Conservation (phyloP, 73 alveolate species). For the Urostyla sp. region DNA sequence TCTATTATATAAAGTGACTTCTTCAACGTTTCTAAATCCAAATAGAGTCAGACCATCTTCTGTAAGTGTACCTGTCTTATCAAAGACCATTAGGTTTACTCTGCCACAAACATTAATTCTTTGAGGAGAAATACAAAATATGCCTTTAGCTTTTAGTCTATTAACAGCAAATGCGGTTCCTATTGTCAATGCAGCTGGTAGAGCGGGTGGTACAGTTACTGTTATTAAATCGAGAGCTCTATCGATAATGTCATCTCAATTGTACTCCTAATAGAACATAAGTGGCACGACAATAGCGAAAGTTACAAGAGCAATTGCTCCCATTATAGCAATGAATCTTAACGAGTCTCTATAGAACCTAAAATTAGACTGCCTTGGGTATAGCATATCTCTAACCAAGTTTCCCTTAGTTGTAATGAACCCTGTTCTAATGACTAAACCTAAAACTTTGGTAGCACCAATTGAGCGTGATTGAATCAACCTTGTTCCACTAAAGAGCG, state of each 20-base stretch:
- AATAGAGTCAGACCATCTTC: constrained; percentile 83
- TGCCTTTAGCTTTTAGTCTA: constrained; percentile 77
- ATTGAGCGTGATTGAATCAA: constrained; percentile 73
- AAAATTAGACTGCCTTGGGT: constrained; percentile 84
- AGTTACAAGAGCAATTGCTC: constrained; percentile 85
- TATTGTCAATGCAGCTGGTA: constrained; percentile 92
- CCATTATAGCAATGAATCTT: constrained; percentile 84
- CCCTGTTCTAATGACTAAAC: constrained; percentile 80
- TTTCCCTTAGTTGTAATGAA: constrained; percentile 84
- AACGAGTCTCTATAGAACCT: constrained; percentile 90
- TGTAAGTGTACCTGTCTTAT: constrained; percentile 92
- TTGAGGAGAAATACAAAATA: constrained; percentile 91
- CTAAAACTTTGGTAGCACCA: constrained; percentile 58
- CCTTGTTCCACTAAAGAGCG: constrained; percentile 83
- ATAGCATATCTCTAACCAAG: constrained; percentile 78
- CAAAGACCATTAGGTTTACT: constrained; percentile 82
- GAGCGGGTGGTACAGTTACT: constrained; percentile 95
- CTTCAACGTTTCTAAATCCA: constrained; percentile 65
- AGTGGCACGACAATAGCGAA: constrained; percentile 84
- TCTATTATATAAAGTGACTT: neutral
- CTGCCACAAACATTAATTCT: constrained; percentile 89
- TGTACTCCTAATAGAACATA: constrained; percentile 68
- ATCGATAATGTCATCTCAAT: constrained; percentile 70
- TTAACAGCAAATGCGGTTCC: constrained; percentile 89
- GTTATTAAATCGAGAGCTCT: constrained; percentile 90